phyloP scores from a whole-genome alignment of 768 basidiomycete species.

The Fistulinella prunicolor region DNA sequence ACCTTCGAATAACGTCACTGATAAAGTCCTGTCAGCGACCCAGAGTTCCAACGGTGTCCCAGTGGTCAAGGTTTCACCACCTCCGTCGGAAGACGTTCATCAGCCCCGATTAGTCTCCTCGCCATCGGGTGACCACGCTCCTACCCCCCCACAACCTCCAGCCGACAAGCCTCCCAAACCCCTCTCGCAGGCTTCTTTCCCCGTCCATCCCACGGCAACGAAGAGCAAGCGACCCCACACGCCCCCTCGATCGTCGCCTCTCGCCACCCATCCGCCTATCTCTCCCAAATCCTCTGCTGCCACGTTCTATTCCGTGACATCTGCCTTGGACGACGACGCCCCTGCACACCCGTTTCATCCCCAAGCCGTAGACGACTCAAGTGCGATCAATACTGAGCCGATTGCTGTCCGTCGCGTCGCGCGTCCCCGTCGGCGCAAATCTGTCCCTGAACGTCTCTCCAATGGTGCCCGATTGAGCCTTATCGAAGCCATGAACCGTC shows the following conservation, averaged over 20 bases:
- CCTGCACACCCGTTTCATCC: no score
- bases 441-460: slow-evolving; percentile 24
- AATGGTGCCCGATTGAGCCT: slow-evolving; percentile 24
- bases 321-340: slow-evolving; percentile 19
- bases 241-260: slow-evolving; percentile 15
- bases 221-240: slow-evolving; percentile 9
- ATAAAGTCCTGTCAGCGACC: background rate
- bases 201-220: no score
- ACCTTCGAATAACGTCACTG: slow-evolving; percentile 3
- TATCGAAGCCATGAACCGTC: slow-evolving; percentile 26
- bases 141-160: slow-evolving; percentile 8
- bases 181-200: slow-evolving; percentile 3
- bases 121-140: background rate
- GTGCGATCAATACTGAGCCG: background rate
- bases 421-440: slow-evolving; percentile 19
- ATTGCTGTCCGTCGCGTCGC: slow-evolving; percentile 13
- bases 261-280: slow-evolving; percentile 10
- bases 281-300: slow-evolving; percentile 29
- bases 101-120: background rate
- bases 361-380: background rate
- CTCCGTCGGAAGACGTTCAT: slow-evolving; percentile 5
- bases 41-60: slow-evolving; percentile 8
- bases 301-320: slow-evolving; percentile 24
- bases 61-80: slow-evolving; percentile 15
- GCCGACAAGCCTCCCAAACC: background rate